A percentile compares a stretch with the other conserved stretches of the same genome.
phyloP scores from a whole-genome alignment of 305 asterid genomes.

The Fraxinus dipetala region DNA sequence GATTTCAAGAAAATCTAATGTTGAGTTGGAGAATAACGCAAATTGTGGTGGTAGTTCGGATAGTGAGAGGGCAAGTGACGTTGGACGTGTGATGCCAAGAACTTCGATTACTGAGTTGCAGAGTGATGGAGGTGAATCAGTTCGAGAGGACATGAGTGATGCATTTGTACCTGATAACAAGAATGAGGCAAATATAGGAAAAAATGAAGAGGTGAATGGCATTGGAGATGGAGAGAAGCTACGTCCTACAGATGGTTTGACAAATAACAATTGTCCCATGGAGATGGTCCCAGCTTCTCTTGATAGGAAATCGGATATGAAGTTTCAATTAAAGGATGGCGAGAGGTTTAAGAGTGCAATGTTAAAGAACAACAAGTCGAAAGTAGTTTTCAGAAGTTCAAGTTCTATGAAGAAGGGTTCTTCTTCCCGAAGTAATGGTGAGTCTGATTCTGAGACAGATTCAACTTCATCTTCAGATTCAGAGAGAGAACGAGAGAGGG shows the following conservation, averaged over 20 bases:
- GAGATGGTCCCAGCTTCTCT: constrained; percentile 27
- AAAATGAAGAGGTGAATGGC: constrained; percentile 33
- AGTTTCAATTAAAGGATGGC: constrained; percentile 34
- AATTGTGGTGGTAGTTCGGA: constrained; percentile 26
- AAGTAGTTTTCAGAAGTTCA: constrained; percentile 35
- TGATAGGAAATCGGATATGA: constrained; percentile 38
- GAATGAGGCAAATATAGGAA: constrained; percentile 28
- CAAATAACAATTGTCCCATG: constrained; percentile 21
- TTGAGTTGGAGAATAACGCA: constrained; percentile 42
- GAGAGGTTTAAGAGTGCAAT: constrained; percentile 31
- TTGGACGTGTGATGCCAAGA: constrained; percentile 41
- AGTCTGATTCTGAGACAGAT: constrained; percentile 78
- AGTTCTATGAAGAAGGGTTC: constrained; percentile 49
- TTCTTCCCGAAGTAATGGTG: constrained; percentile 56
- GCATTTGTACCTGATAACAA: constrained; percentile 24
- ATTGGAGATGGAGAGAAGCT: constrained; percentile 36
- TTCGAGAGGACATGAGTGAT: constrained; percentile 28
- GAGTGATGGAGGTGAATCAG: constrained; percentile 46
- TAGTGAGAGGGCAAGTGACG: constrained; percentile 39
- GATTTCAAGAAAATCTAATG: constrained; percentile 45
- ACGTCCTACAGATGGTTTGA: constrained; percentile 23
- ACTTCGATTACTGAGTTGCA: constrained; percentile 42
- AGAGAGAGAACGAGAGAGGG: constrained; percentile 81
- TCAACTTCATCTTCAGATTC: constrained; percentile 73
- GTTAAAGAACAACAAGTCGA: constrained; percentile 34